Evolutionary conservation across 805 yeast genomes (phyloP), one percentile per base, ranked within the genome.

Genomic region (Ogataea paraovalis): DNA sequence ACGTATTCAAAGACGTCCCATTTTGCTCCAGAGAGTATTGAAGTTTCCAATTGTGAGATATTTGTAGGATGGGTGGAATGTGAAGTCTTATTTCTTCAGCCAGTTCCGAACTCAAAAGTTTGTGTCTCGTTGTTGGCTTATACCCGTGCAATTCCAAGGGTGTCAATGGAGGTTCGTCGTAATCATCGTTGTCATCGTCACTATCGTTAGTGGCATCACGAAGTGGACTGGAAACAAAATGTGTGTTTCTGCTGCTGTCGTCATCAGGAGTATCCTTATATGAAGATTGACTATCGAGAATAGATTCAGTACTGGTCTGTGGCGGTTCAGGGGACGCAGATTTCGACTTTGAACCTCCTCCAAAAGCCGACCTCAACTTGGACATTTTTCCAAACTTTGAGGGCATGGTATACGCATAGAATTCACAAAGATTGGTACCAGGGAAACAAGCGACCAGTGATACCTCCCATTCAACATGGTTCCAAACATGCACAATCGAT

Each of bases 21-120:
- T 90, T 87, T 64, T 89, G 97, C 56, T 91, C 97, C 50, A 88
- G 67, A n/a, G 94, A 84, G 62, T 91, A 92, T 2, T 82, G 65
- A 43, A 94, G 65, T 5, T 75, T 66, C 99, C 98, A 94, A 5
- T 76, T 76, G 34, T 85, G 83, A 51, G 79, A 79, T 21, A 92
- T 71, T 62, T 89, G 97, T 36, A 87, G 70, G 41, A 97, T 72
- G 4, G 87, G 75, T 0, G 97, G 96, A 50, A 94, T 63, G 45
- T 88, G 74, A 23, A 72, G 70, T 40, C 96, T 73, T 32, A 92
- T 74, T 46, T 88, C 89, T 48, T 78, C 85, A 1, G 94, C 94
- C 58, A 92, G 68, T 43, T 79, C 85, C 0, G 55, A 43, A 6
- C 59, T 58, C 47, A 92, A 59, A 8, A 92, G 67, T 52, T 74